A percentile compares a stretch with the other conserved stretches of the same genome.
phyloP scores from a whole-genome alignment of 2,329 filamentous ascomycete genomes.

The Alternaria sp. region DNA sequence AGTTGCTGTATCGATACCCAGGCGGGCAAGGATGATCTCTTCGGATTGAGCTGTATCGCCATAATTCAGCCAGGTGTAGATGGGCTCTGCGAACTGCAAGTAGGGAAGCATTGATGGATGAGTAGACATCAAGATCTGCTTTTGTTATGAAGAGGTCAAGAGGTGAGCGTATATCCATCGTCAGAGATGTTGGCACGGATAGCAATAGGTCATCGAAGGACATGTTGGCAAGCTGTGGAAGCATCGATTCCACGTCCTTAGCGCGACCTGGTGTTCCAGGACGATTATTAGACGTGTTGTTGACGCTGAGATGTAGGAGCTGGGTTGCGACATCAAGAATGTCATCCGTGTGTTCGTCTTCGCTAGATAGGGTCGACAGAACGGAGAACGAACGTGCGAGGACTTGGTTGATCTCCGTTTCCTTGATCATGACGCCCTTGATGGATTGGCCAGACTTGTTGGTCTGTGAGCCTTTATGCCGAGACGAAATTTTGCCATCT shows the following conservation, averaged over 20 bases:
- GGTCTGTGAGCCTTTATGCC: slow-evolving; percentile 64
- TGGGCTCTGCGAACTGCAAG: slow-evolving; percentile 86
- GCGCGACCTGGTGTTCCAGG: slow-evolving; percentile 54
- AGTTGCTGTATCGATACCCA: slow-evolving; percentile 69
- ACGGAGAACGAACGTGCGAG: slow-evolving; percentile 80
- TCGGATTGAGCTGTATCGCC: slow-evolving; percentile 82
- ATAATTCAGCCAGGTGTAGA: slow-evolving; percentile 81
- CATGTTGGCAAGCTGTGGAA: slow-evolving; percentile 53
- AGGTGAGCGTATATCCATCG: slow-evolving; percentile 76
- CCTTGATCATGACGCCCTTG: slow-evolving; percentile 76
- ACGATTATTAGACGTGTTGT: slow-evolving; percentile 54
- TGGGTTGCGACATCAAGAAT: slow-evolving; percentile 83
- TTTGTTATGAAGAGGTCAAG: slow-evolving; percentile 85
- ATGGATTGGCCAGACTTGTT: slow-evolving; percentile 60
- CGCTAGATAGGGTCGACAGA: slow-evolving; percentile 77
- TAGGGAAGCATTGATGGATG: slow-evolving; percentile 85
- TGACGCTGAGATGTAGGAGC: slow-evolving; percentile 72
- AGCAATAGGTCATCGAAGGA: slow-evolving; percentile 84
- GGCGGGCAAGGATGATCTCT: slow-evolving; percentile 78
- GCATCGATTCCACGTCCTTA: slow-evolving; percentile 40
- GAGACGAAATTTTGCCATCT: slow-evolving; percentile 77
- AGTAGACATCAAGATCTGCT: slow-evolving; percentile 80
- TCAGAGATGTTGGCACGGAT: slow-evolving; percentile 75
- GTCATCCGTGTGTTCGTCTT: slow-evolving; percentile 78
- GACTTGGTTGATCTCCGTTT: slow-evolving; percentile 82